Evolutionary conservation across 2,329 filamentous ascomycete genomes (phyloP).

Genomic region (Gremmenia infestans): DNA sequence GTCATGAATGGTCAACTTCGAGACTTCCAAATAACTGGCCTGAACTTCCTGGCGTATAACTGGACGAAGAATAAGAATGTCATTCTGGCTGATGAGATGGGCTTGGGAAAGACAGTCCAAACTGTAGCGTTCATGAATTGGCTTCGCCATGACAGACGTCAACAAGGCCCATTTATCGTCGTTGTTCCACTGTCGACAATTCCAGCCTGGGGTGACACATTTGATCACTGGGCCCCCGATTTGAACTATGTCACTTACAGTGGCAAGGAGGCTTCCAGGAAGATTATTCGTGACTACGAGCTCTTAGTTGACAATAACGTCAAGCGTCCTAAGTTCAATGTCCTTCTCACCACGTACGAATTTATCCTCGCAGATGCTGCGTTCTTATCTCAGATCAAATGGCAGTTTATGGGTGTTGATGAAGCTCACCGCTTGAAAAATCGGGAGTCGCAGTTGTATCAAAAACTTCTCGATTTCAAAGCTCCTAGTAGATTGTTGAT

Average conservation of each 20-base stretch:
- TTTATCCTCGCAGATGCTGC: constrained; percentile 84
- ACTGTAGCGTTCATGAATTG: constrained; percentile 96
- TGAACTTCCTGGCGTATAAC: constrained; percentile 95
- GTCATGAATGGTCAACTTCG: constrained; percentile 80
- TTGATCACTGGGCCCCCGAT: constrained; percentile 93
- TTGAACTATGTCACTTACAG: constrained; percentile 97
- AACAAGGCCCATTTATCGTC: constrained; percentile 93
- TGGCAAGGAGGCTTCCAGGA: constrained; percentile 79
- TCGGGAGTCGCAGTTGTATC: constrained; percentile 87
- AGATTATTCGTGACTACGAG: constrained; percentile 85
- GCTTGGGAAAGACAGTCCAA: constrained; percentile 95
- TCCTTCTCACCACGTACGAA: constrained; percentile 96
- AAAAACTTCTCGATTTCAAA: constrained; percentile 78
- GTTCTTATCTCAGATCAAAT: constrained; percentile 86
- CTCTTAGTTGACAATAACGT: constrained; percentile 80
- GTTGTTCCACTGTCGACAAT: constrained; percentile 97
- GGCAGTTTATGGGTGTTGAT: constrained; percentile 95
- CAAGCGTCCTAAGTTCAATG: constrained; percentile 91
- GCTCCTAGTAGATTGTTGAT: constrained; percentile 87
- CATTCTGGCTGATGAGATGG: constrained; percentile 98
- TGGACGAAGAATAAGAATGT: constrained; percentile 94
- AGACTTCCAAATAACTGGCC: constrained; percentile 86
- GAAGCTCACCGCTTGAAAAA: constrained; percentile 98
- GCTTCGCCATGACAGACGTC: constrained; percentile 81
- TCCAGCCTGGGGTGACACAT: constrained; percentile 96